Evolutionary conservation across 371 early-diverging fungal species (phyloP), one percentile per base, ranked within the genome.

Genomic region (Parasitella parasitica): DNA sequence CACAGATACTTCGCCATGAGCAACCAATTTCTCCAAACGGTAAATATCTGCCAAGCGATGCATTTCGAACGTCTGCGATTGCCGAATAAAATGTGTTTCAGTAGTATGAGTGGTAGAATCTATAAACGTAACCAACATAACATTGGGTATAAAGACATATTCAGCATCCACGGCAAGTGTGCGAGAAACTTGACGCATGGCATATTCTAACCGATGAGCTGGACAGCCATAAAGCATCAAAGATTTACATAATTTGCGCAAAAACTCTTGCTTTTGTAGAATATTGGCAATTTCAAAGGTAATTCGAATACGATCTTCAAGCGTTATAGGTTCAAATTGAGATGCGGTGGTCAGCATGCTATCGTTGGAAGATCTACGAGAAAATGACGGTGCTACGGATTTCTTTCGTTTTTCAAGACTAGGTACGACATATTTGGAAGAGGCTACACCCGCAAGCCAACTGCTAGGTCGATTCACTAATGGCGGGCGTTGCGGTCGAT

Each of bases 51-150:
- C 78, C 6, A 87, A 77, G 28, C 76, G 77, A 71, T 86, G 73
- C 90, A 91, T 88, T 46, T 91, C 88, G 73, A 87, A 89, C 6
- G 81, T 85, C 27, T 78, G 83, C 0, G 68, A 51, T 32, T 80
- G 80, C 4, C 86, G 79, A 39, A 92, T 75, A 32, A 91, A 83
- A 49, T 90, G 89, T 0, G 92, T 92, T 48, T 91, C 91, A 7
- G 88, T 89, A 4, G 91, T 87, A 53, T 91, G 88, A 0, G 90
- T 90, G 22, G 86, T 80, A 7, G 79, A 76, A 70, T 91, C 90
- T 52, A 82, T 82, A 61, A 92, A 90, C 0, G 87, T 82, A 46
- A 92, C 76, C 34, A 91, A 78, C 83, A 91, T 87, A n/a, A 89
- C 76, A 24, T 85, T 86, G 3, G 92, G 92, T 53, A 89, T 70